Conservation (phyloP, 129 eudicot species). For the Sambucus nigra region DNA sequence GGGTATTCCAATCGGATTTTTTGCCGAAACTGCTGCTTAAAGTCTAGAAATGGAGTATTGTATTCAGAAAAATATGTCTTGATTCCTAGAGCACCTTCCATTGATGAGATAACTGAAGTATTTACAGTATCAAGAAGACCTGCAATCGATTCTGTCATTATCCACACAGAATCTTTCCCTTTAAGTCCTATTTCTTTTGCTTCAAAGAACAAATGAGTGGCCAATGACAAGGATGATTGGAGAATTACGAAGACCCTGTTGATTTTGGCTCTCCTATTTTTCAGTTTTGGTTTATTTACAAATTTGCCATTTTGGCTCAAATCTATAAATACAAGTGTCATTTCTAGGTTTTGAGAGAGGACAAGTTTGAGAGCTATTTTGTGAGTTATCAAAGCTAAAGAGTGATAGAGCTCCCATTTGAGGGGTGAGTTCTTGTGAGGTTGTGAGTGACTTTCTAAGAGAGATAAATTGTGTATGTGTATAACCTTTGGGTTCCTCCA, state of each 20-base stretch:
- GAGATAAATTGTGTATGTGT: no score
- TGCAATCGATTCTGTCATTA: slow-evolving; percentile 12
- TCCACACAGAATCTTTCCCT: slow-evolving; percentile 26
- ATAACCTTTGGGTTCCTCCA: no score
- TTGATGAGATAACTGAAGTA: slow-evolving; percentile 8
- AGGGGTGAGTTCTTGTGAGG: no score
- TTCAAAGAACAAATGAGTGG: slow-evolving; percentile 16
- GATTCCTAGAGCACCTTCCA: slow-evolving; percentile 38
- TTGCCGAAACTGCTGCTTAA: slow-evolving; percentile 2
- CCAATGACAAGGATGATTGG: slow-evolving; percentile 11
- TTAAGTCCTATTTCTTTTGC: slow-evolving; percentile 27
- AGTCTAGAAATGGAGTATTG: neutral
- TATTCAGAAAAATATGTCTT: slow-evolving; percentile 13
- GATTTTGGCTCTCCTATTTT: no score
- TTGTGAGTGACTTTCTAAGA: no score
- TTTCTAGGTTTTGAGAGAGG: no score
- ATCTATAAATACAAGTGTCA: no score
- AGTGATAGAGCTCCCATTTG: no score
- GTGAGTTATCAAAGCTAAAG: no score
- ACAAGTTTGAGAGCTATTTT: no score
- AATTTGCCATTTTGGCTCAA: no score
- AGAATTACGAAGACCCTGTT: slow-evolving; percentile 31
- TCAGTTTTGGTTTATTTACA: no score
- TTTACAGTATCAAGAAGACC: slow-evolving; percentile 12
- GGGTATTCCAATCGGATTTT: slow-evolving; percentile 2